Evolutionary conservation across 2,329 filamentous ascomycete genomes (phyloP).

Genomic region (Fusarium sp.): DNA sequence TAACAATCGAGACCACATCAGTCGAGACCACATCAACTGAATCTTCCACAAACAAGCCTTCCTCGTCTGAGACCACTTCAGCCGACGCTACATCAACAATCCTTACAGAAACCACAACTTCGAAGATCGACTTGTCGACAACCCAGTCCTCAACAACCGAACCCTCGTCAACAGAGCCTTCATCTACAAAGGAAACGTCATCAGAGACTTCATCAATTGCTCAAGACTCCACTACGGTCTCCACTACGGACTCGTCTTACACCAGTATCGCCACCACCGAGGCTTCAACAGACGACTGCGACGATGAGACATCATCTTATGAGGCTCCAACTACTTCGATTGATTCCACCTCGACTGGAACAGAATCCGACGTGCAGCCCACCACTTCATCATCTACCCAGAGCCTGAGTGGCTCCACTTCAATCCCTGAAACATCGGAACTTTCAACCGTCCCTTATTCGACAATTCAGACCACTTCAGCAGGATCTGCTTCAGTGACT

Average conservation of each 20-base stretch:
- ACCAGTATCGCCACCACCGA: neutral
- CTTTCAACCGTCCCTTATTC: neutral
- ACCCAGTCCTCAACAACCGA: neutral
- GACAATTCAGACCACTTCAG: neutral
- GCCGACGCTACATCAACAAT: neutral
- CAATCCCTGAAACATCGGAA: neutral
- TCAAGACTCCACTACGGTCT: neutral
- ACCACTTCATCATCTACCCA: neutral
- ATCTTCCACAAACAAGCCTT: too few relatives aligned
- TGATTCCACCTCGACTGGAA: neutral
- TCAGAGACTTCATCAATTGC: neutral
- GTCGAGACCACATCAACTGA: too few relatives aligned
- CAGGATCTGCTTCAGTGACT: neutral
- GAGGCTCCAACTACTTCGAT: neutral
- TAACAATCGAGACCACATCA: too few relatives aligned
- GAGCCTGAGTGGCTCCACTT: fast-evolving
- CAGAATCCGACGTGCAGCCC: neutral
- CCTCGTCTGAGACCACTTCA: too few relatives aligned
- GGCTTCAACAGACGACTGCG: neutral
- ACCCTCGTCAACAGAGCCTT: neutral
- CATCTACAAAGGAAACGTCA: fast-evolving
- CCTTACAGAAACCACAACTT: fast-evolving
- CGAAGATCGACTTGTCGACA: neutral
- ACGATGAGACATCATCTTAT: neutral
- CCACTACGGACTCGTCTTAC: neutral